Evolutionary conservation across 805 yeast species (phyloP), one percentile per base, ranked within the genome.

Genomic region (Candida odintsovae): DNA sequence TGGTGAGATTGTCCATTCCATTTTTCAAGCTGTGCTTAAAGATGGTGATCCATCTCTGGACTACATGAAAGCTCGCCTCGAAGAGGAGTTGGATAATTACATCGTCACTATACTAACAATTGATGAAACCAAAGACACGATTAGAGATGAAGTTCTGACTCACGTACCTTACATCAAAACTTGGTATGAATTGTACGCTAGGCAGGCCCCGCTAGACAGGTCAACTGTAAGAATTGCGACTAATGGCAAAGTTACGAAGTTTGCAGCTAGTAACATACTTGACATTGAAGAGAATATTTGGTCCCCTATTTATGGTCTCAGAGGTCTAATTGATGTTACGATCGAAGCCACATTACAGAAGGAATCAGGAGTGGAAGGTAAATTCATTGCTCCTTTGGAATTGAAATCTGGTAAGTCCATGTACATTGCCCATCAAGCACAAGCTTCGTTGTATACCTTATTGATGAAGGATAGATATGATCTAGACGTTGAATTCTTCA

Each of bases 201-300:
- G 63, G 38, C 55, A 63, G 20, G 56, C 54, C 25, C 65, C 67
- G 46, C 46, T 56, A 50, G 33, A 49, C 39, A 47, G 55, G 15
- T 48, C 59, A 15, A 41, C 56, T 12, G 47, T 57, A 16, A 46
- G 47, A 23, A 51, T 66, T 20, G 55, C 63, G 16, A 68, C 64
- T 2, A 54, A 64, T 6, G 52, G 61, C 41, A 65, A 66, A 20
- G 62, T 65, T 13, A 62, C 76, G 1, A 66, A 66, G 11, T 69
- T 82, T 38, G 70, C 83, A 0, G 80, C 86, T 0, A 70, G 78
- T 15, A 80, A 83, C 47, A 76, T 90, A 9, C 68, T 88, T 29
- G 96, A 87, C 58, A 78, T 88, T 10, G 99, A 94, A 64, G 97
- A 94, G 57, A 86, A 82, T 55, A 83, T 94, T 13, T 82, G 95